Percentiles rank a stretch among this genome's conserved stretches.
phyloP scores from a whole-genome alignment of 2,329 filamentous ascomycete genomes.

The Aspergillus sp. region DNA sequence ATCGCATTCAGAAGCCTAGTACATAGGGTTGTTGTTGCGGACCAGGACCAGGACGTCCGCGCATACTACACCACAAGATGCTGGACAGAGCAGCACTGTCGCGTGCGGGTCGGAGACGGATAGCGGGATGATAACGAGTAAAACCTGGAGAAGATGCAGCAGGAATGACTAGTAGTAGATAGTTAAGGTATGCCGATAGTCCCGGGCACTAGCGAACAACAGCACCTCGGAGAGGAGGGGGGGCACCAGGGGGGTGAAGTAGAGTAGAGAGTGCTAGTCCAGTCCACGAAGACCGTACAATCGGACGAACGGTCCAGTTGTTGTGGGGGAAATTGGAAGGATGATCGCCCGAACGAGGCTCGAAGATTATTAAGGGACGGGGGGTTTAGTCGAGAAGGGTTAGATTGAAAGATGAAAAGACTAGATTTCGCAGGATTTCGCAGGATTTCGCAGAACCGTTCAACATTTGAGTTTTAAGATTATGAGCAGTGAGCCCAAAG shows the following conservation, averaged over 20 bases:
- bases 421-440: not conserved
- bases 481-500: not conserved
- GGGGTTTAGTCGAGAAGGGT: not conserved
- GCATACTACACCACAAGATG: constrained; percentile 2
- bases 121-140: not conserved
- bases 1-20: constrained; percentile 22
- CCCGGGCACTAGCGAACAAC: not conserved
- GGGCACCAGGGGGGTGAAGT: not conserved
- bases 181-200: not conserved
- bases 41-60: constrained; percentile 1
- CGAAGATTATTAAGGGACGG: not conserved
- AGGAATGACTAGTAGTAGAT: not conserved
- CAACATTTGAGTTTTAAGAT: not conserved
- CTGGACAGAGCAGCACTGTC: constrained; percentile 2
- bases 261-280: not conserved
- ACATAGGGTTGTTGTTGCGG: constrained; percentile 8
- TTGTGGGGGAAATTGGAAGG: constrained; percentile 7
- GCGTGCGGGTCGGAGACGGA: constrained; percentile 5
- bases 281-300: not conserved
- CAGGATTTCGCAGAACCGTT: not conserved
- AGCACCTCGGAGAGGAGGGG: not conserved
- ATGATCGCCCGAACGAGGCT: constrained; percentile 3
- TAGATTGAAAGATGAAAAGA: not conserved
- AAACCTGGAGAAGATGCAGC: constrained; percentile 4
- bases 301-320: not conserved